Base-by-base conservation (phyloP, 2,329 filamentous ascomycete species). In the Escovopsis sp. region DNA sequence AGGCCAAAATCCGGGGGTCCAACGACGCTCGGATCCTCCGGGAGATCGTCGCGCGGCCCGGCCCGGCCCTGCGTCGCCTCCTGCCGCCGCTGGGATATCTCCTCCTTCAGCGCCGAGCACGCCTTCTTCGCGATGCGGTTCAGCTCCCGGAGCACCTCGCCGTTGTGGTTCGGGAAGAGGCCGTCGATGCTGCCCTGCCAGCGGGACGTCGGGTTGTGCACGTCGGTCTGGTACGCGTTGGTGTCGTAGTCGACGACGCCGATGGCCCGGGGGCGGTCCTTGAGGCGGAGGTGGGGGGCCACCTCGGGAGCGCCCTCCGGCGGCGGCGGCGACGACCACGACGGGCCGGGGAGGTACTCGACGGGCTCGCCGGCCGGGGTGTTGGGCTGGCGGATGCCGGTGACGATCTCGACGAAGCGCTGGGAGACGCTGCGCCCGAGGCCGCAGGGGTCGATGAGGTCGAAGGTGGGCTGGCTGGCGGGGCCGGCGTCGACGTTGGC, bases 341-440 rank as follows among this genome's bases (percentile, higher is more conserved):
- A 23, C 23, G 23, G 23, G 23, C 23, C 23, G 2, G 60, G 58
- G 12, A 60, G 47, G 45, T 62, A 66, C 30, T 57, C 53, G 6
- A 65, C 52, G 1, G 56, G 49, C 6, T 59, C 51, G 19, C 62
- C 60, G 3, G 53, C 52, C 1, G 56, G 51, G 15, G 52, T 49
- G 19, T 52, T 48, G 12, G 64, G 63, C 45, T 69, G 66, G 38
- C 52, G 47, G 32, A 65, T 50, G 26, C 66, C 66, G 45, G 53
- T 59, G 32, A 59, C 61, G 4, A 68, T 63, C 47, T 69, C 66
- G 42, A 69, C 65, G 45, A 69, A 69, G 39, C 66, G 65, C 51
- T 68, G 63, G 19, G 64, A 63, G 18, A 69, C 43, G 43, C 54
- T 58, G 35, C 66, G 60, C 10, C 56, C 56, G 23, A 66, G 56